Evolutionary conservation across 2,329 filamentous ascomycete species (phyloP), one percentile per base, ranked within the genome.

Genomic region (Diaporthe sp.): DNA sequence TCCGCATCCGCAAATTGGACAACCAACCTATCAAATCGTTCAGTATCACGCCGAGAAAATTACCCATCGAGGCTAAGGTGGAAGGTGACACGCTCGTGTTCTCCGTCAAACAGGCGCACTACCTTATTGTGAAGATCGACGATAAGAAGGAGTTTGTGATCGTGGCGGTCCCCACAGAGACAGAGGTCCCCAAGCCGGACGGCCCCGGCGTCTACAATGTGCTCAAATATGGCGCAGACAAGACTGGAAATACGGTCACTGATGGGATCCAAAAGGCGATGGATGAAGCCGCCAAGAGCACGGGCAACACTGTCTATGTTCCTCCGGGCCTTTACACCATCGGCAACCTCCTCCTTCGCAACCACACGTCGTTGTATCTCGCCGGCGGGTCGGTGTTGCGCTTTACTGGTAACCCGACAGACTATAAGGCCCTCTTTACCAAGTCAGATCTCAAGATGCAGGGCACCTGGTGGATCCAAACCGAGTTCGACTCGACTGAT

Each of bases 91-190:
- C 59, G 0, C 59, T 65, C 25, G 39, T 65, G 4, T 65, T 65
- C 25, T 65, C 59, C 15, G 59, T 65, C 39, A 46, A 65, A 46
- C 9, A 65, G 59, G 59, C 59, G 39, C 59, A 65, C 22, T 65
- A 65, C 39, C 59, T 65, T 13, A 65, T 65, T 13, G 25, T 46
- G 39, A 65, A 65, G 17, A 46, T 65, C 22, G 59, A 65, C 25
- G 59, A 65, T 15, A 65, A 65, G 59, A 65, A 65, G 5, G 39
- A 65, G 19, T 65, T 65, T 31, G 59, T 65, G 15, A 46, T 65
- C 25, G 39, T 25, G 39, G 59, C 39, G 59, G 59, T 46, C 7
- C 59, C 59, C 15, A 31, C 59, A 4, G 59, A 65, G 39, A 19
- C 6, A 46, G 39, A 65, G 25, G 10, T 65, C 25, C 39, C 59